phyloP scores from a whole-genome alignment of 2,329 filamentous ascomycete species.

The Nigrograna mackinnonii region DNA sequence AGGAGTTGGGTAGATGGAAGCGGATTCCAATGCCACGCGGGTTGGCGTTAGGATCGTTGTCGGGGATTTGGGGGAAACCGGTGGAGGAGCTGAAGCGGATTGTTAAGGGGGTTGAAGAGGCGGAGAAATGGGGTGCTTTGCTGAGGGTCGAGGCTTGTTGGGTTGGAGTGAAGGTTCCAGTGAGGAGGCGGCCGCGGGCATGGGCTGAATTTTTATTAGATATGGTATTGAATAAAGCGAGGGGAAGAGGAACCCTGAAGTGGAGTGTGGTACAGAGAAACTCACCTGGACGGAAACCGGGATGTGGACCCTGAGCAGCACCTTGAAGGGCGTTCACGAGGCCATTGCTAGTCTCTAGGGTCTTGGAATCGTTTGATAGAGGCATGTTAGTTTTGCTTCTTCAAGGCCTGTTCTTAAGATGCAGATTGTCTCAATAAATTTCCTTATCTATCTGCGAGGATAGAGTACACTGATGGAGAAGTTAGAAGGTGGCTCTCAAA shows the following conservation, averaged over 20 bases:
- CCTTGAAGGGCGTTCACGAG: constrained; percentile 29
- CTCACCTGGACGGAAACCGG: constrained; percentile 35
- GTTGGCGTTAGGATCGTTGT: constrained; percentile 51
- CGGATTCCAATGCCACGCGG: constrained; percentile 53
- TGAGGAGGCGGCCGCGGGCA: constrained; percentile 57
- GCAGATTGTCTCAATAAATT: too few relatives aligned
- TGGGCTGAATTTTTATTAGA: constrained; percentile 48
- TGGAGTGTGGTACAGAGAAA: neutral
- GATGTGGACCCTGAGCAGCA: constrained; percentile 21
- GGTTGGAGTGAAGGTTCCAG: constrained; percentile 57
- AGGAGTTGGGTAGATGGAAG: constrained; percentile 51
- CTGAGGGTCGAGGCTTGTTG: constrained; percentile 48
- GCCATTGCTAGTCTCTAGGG: constrained; percentile 30
- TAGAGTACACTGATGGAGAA: too few relatives aligned
- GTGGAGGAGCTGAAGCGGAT: constrained; percentile 58
- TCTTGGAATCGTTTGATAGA: constrained; percentile 26
- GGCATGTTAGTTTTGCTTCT: constrained; percentile 34
- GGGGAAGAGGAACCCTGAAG: neutral
- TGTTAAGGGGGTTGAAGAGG: constrained; percentile 49
- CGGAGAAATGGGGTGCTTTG: constrained; percentile 53
- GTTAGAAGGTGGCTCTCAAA: too few relatives aligned
- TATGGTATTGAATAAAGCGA: neutral
- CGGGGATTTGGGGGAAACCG: constrained; percentile 55
- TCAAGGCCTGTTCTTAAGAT: too few relatives aligned
- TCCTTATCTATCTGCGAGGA: too few relatives aligned